A percentile compares a stretch with the other conserved stretches of the same genome.
phyloP scores from a whole-genome alignment of 139 green algal genomes.

The Picochlorum sp. region DNA sequence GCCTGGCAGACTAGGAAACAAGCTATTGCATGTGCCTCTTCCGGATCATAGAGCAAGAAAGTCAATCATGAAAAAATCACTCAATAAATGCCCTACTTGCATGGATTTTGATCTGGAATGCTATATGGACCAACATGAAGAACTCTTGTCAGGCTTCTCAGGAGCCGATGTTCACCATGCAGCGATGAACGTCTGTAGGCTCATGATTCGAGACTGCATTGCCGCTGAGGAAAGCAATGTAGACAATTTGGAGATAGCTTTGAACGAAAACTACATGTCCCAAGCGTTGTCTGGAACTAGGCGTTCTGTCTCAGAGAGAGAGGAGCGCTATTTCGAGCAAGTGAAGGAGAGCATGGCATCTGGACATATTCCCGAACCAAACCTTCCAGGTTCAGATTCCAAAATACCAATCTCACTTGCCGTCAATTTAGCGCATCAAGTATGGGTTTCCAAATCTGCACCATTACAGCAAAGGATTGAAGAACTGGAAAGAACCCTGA shows the following conservation, averaged over 20 bases:
- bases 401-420: not conserved
- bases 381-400: not conserved
- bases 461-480: not conserved
- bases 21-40: slow-evolving; percentile 36
- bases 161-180: slow-evolving; percentile 35
- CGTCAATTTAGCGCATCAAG: not conserved
- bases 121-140: not conserved
- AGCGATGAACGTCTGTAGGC: slow-evolving; percentile 1
- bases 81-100: slow-evolving; percentile 11
- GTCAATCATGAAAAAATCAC: slow-evolving; percentile 12
- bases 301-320: too few species aligned
- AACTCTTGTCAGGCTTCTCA: slow-evolving; percentile 11
- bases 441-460: not conserved
- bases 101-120: slow-evolving; percentile 10
- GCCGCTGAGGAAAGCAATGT: too few species aligned
- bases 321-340: too few species aligned
- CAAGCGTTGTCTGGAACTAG: too few species aligned
- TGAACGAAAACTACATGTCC: too few species aligned
- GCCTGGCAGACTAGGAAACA: slow-evolving; percentile 52
- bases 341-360: not conserved
- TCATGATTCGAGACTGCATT: too few species aligned
- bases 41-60: slow-evolving; percentile 17
- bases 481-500: not conserved
- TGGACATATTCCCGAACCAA: too few species aligned
- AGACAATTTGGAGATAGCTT: too few species aligned